Conservation (phyloP, 306 rosid genomes). For the Arachis hypogaea region DNA sequence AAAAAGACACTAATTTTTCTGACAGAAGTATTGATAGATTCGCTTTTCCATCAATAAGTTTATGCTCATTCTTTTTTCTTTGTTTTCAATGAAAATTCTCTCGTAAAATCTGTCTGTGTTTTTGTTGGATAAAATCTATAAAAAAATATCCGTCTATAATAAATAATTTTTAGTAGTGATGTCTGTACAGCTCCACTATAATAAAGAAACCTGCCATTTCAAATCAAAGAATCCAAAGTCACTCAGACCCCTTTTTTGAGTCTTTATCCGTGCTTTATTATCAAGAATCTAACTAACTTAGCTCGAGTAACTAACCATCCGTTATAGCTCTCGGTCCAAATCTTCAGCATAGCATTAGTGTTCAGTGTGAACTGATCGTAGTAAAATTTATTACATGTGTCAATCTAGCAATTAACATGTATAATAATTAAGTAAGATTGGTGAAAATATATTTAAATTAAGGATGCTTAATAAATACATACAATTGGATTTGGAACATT, state of each 20-base stretch:
- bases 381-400: constrained; percentile 87
- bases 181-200: constrained; percentile 86
- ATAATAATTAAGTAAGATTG: not conserved
- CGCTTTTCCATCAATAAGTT: too few species aligned
- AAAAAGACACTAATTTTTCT: too few species aligned
- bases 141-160: too few species aligned
- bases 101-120: too few species aligned
- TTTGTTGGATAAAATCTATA: too few species aligned
- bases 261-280: too few species aligned
- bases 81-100: too few species aligned
- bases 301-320: constrained; percentile 63
- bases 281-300: too few species aligned
- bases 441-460: not conserved
- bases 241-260: not conserved
- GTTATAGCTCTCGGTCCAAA: constrained; percentile 89
- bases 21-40: too few species aligned
- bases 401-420: constrained; percentile 55
- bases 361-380: constrained; percentile 86
- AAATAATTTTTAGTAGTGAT: too few species aligned
- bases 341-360: constrained; percentile 71
- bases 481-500: constrained; percentile 95
- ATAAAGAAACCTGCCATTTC: constrained; percentile 60
- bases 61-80: too few species aligned
- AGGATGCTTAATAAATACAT: constrained; percentile 29
- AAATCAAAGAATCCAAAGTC: not conserved